phyloP scores from a whole-genome alignment of 2,329 filamentous ascomycete species.

The Dothidotthia symphoricarpi region DNA sequence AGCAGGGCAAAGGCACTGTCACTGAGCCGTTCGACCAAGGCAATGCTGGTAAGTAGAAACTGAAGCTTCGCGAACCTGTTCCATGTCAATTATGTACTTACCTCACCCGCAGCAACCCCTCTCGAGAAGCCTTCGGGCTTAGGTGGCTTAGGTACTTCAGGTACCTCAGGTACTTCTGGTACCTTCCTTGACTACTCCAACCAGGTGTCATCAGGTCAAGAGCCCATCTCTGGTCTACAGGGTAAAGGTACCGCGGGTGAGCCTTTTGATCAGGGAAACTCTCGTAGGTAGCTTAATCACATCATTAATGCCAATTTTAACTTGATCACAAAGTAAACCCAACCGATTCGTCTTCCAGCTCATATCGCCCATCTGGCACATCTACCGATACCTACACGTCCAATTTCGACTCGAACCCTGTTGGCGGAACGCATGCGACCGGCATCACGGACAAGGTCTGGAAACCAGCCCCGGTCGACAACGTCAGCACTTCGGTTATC shows the following conservation, averaged over 20 bases:
- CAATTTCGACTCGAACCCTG: conserved; percentile 17
- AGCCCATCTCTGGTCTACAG: conserved; percentile 69
- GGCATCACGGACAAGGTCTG: conserved; percentile 27
- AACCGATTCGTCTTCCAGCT: conserved; percentile 4
- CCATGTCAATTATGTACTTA: conserved; percentile 6
- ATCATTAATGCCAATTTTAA: not conserved
- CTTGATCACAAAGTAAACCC: conserved; percentile 5
- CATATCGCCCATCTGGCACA: not conserved
- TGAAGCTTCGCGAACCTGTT: too few species aligned
- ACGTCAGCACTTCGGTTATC: conserved; percentile 19
- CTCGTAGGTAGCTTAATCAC: conserved; percentile 46
- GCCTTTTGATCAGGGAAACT: conserved; percentile 77
- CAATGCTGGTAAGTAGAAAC: conserved; percentile 57
- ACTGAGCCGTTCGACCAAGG: conserved; percentile 77
- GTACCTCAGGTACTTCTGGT: too few species aligned
- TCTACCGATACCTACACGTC: conserved; percentile 16
- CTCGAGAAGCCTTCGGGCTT: conserved; percentile 4
- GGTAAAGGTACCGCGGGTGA: conserved; percentile 67
- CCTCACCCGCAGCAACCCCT: conserved; percentile 12
- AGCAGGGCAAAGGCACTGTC: conserved; percentile 63
- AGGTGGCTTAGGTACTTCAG: too few species aligned
- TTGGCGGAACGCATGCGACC: conserved; percentile 24
- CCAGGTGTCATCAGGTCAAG: conserved; percentile 47
- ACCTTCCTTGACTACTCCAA: conserved; percentile 24
- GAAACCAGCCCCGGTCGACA: conserved; percentile 32